Conservation (phyloP, 768 basidiomycete genomes). For the Daedaleopsis nitida region DNA sequence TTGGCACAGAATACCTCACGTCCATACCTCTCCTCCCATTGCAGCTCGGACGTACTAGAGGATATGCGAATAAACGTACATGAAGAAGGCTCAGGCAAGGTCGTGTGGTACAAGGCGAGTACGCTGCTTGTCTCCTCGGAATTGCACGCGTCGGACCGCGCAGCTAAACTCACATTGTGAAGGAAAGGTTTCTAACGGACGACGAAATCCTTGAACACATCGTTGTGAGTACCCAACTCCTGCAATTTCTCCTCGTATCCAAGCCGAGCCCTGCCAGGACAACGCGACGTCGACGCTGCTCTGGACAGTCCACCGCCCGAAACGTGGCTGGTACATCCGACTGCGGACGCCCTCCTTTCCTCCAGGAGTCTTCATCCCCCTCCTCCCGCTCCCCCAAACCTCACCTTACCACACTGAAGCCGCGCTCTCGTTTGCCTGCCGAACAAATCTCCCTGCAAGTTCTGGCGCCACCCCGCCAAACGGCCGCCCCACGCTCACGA, state of each 20-base stretch:
- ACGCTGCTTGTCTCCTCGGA: conserved; percentile 1
- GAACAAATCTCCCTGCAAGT: conserved; percentile 27
- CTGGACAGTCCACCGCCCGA: conserved; percentile 81
- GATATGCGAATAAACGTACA: conserved; percentile 69
- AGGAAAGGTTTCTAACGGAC: conserved; percentile 77
- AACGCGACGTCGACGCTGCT: conserved; percentile 63
- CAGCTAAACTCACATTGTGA: conserved; percentile 23
- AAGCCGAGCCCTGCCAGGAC: conserved; percentile 44
- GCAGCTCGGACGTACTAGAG: conserved; percentile 72
- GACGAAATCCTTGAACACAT: conserved; percentile 77
- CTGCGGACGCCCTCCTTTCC: conserved; percentile 73
- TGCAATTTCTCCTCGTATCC: not conserved
- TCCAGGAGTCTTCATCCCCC: conserved; percentile 41
- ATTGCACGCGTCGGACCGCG: conserved; percentile 5
- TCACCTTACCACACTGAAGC: conserved; percentile 34
- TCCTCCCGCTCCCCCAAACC: conserved; percentile 34
- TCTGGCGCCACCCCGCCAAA: conserved; percentile 2
- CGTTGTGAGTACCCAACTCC: conserved; percentile 48
- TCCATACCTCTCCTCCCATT: not conserved
- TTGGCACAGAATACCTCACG: not conserved
- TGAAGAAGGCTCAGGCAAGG: conserved; percentile 55
- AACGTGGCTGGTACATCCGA: conserved; percentile 84
- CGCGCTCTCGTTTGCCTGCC: conserved; percentile 39
- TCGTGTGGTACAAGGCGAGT: conserved; percentile 76
- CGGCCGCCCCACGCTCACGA: conserved; percentile 11